Base-by-base conservation (phyloP, 2,329 filamentous ascomycete species). In the Aspergillus awamori region DNA sequence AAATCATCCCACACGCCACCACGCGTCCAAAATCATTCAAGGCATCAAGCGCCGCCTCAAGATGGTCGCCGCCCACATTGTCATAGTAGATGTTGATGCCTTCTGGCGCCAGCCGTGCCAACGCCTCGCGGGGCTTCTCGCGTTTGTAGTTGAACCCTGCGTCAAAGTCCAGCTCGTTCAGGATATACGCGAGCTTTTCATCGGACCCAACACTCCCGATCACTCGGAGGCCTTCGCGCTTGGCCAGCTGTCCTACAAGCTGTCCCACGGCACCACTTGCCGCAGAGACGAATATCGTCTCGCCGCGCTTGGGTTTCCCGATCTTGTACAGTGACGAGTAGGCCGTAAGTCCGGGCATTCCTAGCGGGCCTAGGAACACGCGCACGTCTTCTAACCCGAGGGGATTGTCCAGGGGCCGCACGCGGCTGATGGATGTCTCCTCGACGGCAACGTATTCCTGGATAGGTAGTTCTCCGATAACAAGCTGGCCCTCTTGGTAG, bases 221-320 rank as follows among this genome's bases (percentile, higher is more conserved):
- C 43, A 96, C 92, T 47, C 78, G 87, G 59, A 95, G 77, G 2
- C 92, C 92, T 76, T 93, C 88, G 63, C 88, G 86, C 84, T 94
- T 94, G 63, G 90, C 91, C 47, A 96, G 78, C 78, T 95, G 91
- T 5, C 92, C 92, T n/a, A 95, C 92, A 6, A 95, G 74, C 76
- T 93, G 89, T 3, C 92, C 92, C 2, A 96, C 92, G 1, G 91
- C 91, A 33, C 92, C 92, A 3, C 88, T 89, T 0, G 92, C 92
- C 3, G 90, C 89, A 60, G 87, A 90, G 67, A 96, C 84, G 76
- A 94, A 92, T 71, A 96, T 92, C 39, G 90, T 93, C 77, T 93
- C 89, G 48, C 89, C 89, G 77, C 89, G 86, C 80, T 90, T 86
- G 20, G 90, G 89, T 79, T 89, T 82, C 4, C 89, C 89, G 57